Evolutionary conservation across 257 asterid genomes (phyloP).

Genomic region (Scutellaria minor): DNA sequence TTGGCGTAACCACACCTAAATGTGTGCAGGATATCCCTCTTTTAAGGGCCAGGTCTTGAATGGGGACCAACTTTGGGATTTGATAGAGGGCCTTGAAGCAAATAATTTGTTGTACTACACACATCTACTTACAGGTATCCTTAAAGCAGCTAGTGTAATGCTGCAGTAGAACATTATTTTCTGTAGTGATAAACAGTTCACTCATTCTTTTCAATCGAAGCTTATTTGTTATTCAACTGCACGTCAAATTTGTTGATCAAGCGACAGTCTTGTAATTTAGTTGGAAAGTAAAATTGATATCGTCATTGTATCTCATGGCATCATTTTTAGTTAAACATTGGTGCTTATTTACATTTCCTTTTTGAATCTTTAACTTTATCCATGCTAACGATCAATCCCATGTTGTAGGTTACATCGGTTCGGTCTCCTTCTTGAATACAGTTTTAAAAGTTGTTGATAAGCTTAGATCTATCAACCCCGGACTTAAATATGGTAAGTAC

Average conservation of each 20-base stretch:
- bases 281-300: slow-evolving; percentile 4
- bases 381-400: slow-evolving; percentile 21
- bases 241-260: background rate
- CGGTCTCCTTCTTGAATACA: slow-evolving; percentile 87
- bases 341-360: slow-evolving; percentile 30
- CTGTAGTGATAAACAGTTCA: background rate
- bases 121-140: slow-evolving; percentile 90
- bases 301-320: slow-evolving; percentile 1
- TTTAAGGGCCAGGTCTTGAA: slow-evolving; percentile 97
- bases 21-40: slow-evolving; percentile 88
- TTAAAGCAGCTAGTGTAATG: slow-evolving; percentile 9
- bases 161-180: slow-evolving; percentile 4
- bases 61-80: slow-evolving; percentile 95
- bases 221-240: slow-evolving; percentile 30
- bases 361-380: background rate
- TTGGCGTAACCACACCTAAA: slow-evolving; percentile 34
- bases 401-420: slow-evolving; percentile 91
- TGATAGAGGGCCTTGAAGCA: slow-evolving; percentile 92
- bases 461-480: slow-evolving; percentile 95
- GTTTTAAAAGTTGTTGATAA: slow-evolving; percentile 78
- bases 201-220: slow-evolving; percentile 14
- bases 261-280: background rate
- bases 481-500: slow-evolving; percentile 78
- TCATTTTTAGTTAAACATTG: background rate
- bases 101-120: slow-evolving; percentile 85